These are phyloP conservation scores for Ustilago crameri DNA, from an alignment of 1,284 basidiomycete genomes.

Conservation along the genomic window DNA sequence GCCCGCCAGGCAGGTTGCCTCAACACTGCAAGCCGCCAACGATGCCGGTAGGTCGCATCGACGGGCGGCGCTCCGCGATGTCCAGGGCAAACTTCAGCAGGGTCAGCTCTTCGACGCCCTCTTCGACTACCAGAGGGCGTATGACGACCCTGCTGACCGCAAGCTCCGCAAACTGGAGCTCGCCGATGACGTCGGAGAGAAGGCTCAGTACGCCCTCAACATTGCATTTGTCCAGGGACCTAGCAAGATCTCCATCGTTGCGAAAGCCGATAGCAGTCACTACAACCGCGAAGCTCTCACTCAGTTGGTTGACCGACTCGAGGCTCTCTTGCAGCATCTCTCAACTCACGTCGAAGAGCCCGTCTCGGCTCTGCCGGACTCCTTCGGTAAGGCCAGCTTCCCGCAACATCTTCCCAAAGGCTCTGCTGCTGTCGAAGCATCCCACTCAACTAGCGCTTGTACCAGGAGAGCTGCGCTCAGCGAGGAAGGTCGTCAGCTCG, in stretches of 20 bases:
- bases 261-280: constrained; percentile 36
- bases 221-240: constrained; percentile 52
- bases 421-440: neutral
- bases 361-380: constrained; percentile 19
- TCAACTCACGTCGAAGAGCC: constrained; percentile 7
- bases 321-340: constrained; percentile 30
- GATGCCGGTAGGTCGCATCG: constrained; percentile 56
- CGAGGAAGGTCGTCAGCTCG: constrained; percentile 40
- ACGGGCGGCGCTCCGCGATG: constrained; percentile 55
- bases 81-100: constrained; percentile 28
- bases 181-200: constrained; percentile 10
- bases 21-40: constrained; percentile 37
- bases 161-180: constrained; percentile 15
- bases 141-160: constrained; percentile 10
- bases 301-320: constrained; percentile 27
- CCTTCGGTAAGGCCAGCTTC: constrained; percentile 4
- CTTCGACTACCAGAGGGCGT: constrained; percentile 57
- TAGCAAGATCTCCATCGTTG: constrained; percentile 37
- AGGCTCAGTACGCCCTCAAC: constrained; percentile 59
- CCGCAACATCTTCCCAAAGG: constrained; percentile 13
- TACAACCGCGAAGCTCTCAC: constrained; percentile 27
- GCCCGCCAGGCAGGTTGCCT: constrained; percentile 20
- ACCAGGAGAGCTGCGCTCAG: constrained; percentile 7
- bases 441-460: neutral
- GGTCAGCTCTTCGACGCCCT: constrained; percentile 58